Evolutionary conservation across 345 rosid genomes (phyloP), one percentile per base, ranked within the genome.

Genomic region (Cochlearia excelsa): DNA sequence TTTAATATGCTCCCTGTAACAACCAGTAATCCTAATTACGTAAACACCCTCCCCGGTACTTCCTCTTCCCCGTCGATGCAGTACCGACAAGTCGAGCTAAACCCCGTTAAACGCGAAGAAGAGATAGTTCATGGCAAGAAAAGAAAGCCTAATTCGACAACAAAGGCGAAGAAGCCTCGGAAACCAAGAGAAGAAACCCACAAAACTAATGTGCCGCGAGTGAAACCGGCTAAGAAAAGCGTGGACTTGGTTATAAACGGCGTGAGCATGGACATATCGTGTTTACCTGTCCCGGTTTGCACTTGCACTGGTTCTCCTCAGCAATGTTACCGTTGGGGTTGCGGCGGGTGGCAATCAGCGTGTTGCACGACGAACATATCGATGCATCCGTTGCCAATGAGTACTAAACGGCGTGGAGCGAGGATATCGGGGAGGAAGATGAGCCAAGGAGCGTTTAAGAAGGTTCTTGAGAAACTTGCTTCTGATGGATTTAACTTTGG

Each of bases 271-370:
- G 99, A 93, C 73, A 85, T 89, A 63, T 85, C 97, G 0, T 82
- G 88, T 54, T 76, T 93, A 49, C 95, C 97, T 3, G 88, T 87
- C 26, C 99, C 99, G 3, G 80, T 89, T 31, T 93, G 99, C 77
- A 80, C 99, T 0, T 93, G 99, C 68, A 93, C 99, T n/a, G 99
- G 97, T 67, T 49, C 75, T 57, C 82, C 99, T 30, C 97, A 85
- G 78, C 99, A 89, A 51, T 93, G 99, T 54, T 93, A 93, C 65
- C 85, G 97, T 34, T 93, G 99, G 99, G 99, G 99, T 29, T 86
- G 97, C 46, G 99, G 99, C 28, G 99, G 99, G 58, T 93, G 99
- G 99, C 99, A 93, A 60, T 93, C 99, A 0, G 97, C 99, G 1
- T 93, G 99, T 49, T 93, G 99, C 59, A 93, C 99, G 3, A 89